A percentile compares a stretch with the other conserved stretches of the same genome.
phyloP scores from a whole-genome alignment of 495 filamentous ascomycete genomes.

The Neurospora sp. region DNA sequence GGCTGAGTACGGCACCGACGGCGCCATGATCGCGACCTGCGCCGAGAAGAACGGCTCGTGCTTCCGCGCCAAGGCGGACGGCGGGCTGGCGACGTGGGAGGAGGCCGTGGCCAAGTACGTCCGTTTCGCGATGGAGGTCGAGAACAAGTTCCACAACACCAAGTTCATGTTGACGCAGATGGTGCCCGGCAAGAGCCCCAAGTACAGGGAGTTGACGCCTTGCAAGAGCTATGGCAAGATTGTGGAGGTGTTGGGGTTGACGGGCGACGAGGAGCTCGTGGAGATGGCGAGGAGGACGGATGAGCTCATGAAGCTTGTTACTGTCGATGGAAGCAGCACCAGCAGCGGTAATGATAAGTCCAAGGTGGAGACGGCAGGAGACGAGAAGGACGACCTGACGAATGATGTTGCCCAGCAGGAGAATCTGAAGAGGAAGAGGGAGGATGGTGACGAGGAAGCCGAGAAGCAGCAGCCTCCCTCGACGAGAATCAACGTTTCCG shows the following conservation, averaged over 20 bases:
- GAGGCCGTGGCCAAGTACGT: constrained; percentile 70
- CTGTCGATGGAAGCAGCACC: constrained; percentile 38
- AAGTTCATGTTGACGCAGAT: constrained; percentile 81
- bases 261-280: constrained; percentile 41
- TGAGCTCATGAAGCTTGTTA: constrained; percentile 44
- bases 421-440: background rate
- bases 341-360: constrained; percentile 29
- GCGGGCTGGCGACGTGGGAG: constrained; percentile 57
- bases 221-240: constrained; percentile 56
- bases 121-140: constrained; percentile 54
- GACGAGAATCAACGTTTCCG: background rate
- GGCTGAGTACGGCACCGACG: constrained; percentile 70
- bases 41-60: constrained; percentile 83
- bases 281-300: constrained; percentile 53
- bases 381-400: constrained; percentile 3
- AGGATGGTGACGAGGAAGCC: background rate
- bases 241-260: constrained; percentile 46
- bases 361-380: constrained; percentile 28
- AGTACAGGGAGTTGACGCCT: constrained; percentile 42
- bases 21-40: constrained; percentile 90
- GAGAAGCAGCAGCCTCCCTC: background rate
- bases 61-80: constrained; percentile 57
- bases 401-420: background rate
- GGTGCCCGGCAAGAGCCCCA: constrained; percentile 64
- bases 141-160: constrained; percentile 84